These are phyloP conservation scores for Lactuca saligna DNA, from an alignment of 129 eudicot species.

Conservation along the genomic window DNA sequence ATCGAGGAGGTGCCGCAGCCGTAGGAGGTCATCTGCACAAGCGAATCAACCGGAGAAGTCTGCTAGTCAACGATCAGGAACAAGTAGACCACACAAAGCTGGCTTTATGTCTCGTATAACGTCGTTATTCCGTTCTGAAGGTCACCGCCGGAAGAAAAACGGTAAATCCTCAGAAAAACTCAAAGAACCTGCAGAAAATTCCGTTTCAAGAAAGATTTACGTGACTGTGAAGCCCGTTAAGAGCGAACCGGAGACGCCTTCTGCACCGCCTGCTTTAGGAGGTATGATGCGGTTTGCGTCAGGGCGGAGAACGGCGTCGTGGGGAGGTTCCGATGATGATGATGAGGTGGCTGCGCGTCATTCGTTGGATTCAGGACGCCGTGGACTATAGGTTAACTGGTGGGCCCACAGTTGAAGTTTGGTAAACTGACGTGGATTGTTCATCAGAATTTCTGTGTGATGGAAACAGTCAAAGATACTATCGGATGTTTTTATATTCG, in stretches of 20 bases:
- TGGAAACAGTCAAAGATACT: too few species aligned
- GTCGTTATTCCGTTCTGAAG: constrained; percentile 43
- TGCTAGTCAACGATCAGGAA: constrained; percentile 24
- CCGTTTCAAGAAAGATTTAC: constrained; percentile 31
- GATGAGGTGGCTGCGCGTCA: constrained; percentile 28
- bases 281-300: constrained; percentile 65
- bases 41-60: constrained; percentile 19
- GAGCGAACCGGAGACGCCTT: constrained; percentile 28
- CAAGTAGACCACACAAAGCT: constrained; percentile 26
- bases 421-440: constrained; percentile 32
- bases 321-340: constrained; percentile 44
- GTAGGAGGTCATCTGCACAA: constrained; percentile 26
- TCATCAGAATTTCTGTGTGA: background rate
- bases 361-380: constrained; percentile 32
- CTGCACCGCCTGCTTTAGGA: constrained; percentile 57
- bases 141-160: constrained; percentile 22
- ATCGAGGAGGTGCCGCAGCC: constrained; percentile 56
- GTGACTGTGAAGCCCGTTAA: constrained; percentile 12
- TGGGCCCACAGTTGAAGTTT: constrained; percentile 11
- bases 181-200: constrained; percentile 15
- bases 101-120: constrained; percentile 45
- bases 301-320: constrained; percentile 49
- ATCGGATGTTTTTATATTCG: too few species aligned
- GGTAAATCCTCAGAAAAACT: background rate
- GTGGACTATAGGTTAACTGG: constrained; percentile 3